Evolutionary conservation across 352 stramenopile species (phyloP).

Genomic region (Phytophthora pseudosyringae): DNA sequence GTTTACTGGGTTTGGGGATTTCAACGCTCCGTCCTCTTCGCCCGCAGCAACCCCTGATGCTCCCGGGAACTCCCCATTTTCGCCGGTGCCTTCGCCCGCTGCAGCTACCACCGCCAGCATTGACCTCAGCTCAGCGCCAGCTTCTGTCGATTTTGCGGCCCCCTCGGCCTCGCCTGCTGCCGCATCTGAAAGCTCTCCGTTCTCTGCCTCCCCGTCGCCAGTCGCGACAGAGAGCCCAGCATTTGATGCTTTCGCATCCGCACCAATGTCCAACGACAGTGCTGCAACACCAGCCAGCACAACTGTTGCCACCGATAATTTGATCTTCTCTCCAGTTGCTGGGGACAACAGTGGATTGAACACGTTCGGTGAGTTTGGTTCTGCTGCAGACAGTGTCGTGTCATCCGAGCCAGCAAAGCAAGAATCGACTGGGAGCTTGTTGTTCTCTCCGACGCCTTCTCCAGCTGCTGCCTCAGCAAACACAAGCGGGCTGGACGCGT

Average conservation of each 20-base stretch:
- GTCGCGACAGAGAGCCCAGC: slow-evolving; percentile 9
- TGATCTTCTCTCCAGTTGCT: slow-evolving; percentile 33
- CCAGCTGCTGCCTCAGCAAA: slow-evolving; percentile 8
- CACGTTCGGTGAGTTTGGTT: slow-evolving; percentile 25
- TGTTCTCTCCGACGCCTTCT: slow-evolving; percentile 29
- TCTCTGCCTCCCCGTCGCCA: slow-evolving; percentile 16
- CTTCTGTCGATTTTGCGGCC: slow-evolving; percentile 5
- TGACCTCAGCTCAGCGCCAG: slow-evolving; percentile 7
- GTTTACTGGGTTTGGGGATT: slow-evolving; percentile 35
- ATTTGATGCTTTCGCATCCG: slow-evolving; percentile 35
- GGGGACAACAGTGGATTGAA: slow-evolving; percentile 14
- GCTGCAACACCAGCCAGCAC: background rate
- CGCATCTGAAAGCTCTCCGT: slow-evolving; percentile 19
- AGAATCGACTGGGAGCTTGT: slow-evolving; percentile 15
- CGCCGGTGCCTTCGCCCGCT: slow-evolving; percentile 18
- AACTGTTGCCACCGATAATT: slow-evolving; percentile 22
- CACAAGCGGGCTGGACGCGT: slow-evolving; percentile 16
- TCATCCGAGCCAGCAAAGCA: slow-evolving; percentile 17
- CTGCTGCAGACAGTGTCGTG: slow-evolving; percentile 11
- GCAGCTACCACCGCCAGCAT: slow-evolving; percentile 18
- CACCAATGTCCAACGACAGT: slow-evolving; percentile 14
- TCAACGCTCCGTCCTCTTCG: slow-evolving; percentile 20
- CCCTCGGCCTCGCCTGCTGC: background rate
- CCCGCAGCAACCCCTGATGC: slow-evolving; percentile 7
- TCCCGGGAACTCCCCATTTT: slow-evolving; percentile 18